A percentile compares a stretch with the other conserved stretches of the same genome.
phyloP scores from a whole-genome alignment of 768 basidiomycete species.

The Rhodocollybia butyracea region DNA sequence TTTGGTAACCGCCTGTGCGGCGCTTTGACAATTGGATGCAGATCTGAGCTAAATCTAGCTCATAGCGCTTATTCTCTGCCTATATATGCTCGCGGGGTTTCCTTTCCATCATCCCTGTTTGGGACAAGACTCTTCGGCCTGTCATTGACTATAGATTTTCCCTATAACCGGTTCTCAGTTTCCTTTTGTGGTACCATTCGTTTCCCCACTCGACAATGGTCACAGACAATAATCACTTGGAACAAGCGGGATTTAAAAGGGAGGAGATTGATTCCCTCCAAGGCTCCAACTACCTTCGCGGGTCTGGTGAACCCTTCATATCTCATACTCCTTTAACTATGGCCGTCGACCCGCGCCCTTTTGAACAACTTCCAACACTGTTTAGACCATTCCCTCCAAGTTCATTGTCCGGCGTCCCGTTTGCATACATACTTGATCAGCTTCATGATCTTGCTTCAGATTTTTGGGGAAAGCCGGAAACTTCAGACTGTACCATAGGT shows the following conservation, averaged over 20 bases:
- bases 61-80: neutral
- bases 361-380: conserved; percentile 34
- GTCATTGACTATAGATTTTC: neutral
- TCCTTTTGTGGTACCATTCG: neutral
- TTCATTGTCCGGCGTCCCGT: conserved; percentile 58
- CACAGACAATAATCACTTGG: neutral
- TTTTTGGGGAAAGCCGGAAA: conserved; percentile 76
- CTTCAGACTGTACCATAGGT: conserved; percentile 80
- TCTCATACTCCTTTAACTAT: conserved; percentile 22
- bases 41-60: conserved; percentile 6
- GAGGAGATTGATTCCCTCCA: conserved; percentile 22
- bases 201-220: conserved; percentile 12
- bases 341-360: conserved; percentile 1
- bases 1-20: no score
- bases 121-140: neutral
- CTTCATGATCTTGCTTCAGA: conserved; percentile 61
- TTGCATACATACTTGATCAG: conserved; percentile 70
- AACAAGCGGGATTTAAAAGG: conserved; percentile 18
- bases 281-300: conserved; percentile 32
- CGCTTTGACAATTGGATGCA: conserved; percentile 39
- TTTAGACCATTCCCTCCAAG: conserved; percentile 64
- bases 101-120: conserved; percentile 8
- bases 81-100: conserved; percentile 12
- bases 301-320: conserved; percentile 36
- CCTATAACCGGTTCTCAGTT: neutral